A percentile compares a stretch with the other conserved stretches of the same genome.
Conservation (phyloP, 306 rosid genomes). For the Arachis hypogaea region DNA sequence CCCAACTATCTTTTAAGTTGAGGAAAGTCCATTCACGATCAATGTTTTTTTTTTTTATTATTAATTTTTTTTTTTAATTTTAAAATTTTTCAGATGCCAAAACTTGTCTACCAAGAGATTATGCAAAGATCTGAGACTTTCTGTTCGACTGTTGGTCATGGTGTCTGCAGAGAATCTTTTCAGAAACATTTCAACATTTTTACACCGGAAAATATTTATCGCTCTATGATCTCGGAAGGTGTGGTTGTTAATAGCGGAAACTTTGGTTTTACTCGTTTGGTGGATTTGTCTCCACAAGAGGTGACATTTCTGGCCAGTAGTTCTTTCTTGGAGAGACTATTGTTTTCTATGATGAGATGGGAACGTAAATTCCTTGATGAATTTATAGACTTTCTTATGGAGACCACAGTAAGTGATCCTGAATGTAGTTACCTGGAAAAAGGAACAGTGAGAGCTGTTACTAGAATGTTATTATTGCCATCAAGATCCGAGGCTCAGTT, state of each 20-base stretch:
- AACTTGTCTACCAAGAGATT: constrained; percentile 61
- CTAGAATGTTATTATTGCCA: constrained; percentile 73
- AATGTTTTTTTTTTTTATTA: background rate
- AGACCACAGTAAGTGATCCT: constrained; percentile 48
- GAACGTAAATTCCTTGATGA: constrained; percentile 57
- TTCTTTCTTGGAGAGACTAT: constrained; percentile 63
- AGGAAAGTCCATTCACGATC: constrained; percentile 20
- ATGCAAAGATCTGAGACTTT: constrained; percentile 50
- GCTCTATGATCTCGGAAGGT: constrained; percentile 57
- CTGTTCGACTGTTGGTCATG: constrained; percentile 48
- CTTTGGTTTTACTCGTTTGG: constrained; percentile 76
- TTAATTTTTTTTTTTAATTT: background rate
- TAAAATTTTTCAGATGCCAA: constrained; percentile 58
- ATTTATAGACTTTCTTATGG: constrained; percentile 50
- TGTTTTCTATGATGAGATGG: constrained; percentile 72
- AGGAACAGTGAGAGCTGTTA: constrained; percentile 68
- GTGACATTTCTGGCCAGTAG: constrained; percentile 66
- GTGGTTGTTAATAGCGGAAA: constrained; percentile 53
- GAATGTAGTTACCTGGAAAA: constrained; percentile 50
- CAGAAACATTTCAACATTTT: constrained; percentile 60
- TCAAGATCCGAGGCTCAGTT: constrained; percentile 52
- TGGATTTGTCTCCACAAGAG: constrained; percentile 71
- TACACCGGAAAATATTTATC: constrained; percentile 62
- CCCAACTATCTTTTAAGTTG: constrained; percentile 19
- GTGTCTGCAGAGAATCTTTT: constrained; percentile 57